Evolutionary conservation across 1,284 basidiomycete species (phyloP).

Genomic region (Ganoderma multipileum): DNA sequence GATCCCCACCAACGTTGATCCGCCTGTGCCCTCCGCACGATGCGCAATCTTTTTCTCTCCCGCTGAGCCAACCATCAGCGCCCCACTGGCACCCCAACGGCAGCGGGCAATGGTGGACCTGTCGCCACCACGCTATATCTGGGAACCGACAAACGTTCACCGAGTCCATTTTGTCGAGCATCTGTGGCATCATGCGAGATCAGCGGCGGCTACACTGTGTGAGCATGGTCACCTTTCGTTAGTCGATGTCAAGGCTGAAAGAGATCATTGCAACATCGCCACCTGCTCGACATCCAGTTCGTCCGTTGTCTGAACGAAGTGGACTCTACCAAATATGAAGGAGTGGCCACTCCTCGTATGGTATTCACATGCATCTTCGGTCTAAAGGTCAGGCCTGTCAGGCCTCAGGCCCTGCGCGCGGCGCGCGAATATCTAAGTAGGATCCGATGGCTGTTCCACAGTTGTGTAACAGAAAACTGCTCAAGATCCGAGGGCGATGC

Average conservation of each 20-base stretch:
- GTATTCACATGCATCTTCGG: background rate
- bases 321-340: background rate
- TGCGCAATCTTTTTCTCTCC: background rate
- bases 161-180: background rate
- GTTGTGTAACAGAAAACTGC: background rate
- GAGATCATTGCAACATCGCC: background rate
- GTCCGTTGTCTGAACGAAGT: background rate
- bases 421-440: background rate
- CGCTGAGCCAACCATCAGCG: background rate
- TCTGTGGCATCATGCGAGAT: background rate
- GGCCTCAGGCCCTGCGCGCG: background rate
- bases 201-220: background rate
- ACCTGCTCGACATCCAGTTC: background rate
- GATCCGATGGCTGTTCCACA: background rate
- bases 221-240: background rate
- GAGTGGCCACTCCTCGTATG: background rate
- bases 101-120: background rate
- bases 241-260: background rate
- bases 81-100: background rate
- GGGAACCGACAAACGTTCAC: constrained; percentile 3
- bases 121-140: background rate
- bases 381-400: background rate
- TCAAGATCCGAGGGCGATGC: background rate
- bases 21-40: background rate
- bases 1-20: background rate